Conservation (phyloP, 1,139 yeast genomes). For the Taphrina populina region DNA sequence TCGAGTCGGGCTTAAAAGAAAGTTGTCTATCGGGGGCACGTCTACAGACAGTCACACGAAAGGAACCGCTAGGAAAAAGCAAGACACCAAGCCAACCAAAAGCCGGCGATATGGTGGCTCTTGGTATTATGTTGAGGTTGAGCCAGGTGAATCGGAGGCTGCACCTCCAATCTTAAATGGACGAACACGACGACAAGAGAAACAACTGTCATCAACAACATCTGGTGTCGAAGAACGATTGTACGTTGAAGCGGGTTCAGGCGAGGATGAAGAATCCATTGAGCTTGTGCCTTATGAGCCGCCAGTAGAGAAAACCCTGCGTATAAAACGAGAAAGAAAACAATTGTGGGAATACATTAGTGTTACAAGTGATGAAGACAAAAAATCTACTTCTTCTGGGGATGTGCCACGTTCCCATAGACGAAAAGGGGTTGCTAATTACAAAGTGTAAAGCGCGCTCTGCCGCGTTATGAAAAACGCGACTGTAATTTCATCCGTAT, state of each 20-base stretch:
- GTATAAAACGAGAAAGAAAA: background rate
- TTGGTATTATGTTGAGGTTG: conserved; percentile 12
- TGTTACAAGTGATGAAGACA: conserved; percentile 2
- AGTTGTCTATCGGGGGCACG: no score
- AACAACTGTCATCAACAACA: background rate
- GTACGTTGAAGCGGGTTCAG: background rate
- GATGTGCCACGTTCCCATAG: conserved; percentile 8
- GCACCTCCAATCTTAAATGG: background rate
- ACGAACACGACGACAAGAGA: conserved; percentile 10
- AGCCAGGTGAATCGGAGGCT: conserved; percentile 4
- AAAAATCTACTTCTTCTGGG: background rate
- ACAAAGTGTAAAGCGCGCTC: conserved; percentile 2
- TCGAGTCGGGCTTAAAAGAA: no score
- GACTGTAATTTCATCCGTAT: no score
- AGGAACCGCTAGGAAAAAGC: no score
- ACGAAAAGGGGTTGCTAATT: background rate
- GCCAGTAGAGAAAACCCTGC: background rate
- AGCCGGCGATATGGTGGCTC: background rate
- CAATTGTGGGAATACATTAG: conserved; percentile 9
- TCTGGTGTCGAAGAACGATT: background rate
- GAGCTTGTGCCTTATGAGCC: background rate
- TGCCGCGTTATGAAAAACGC: no score
- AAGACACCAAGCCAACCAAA: no score
- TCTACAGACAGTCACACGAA: no score
- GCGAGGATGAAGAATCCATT: background rate